Evolutionary conservation across 179 eudicot species (phyloP).

Genomic region (Vitellaria paradoxa): DNA sequence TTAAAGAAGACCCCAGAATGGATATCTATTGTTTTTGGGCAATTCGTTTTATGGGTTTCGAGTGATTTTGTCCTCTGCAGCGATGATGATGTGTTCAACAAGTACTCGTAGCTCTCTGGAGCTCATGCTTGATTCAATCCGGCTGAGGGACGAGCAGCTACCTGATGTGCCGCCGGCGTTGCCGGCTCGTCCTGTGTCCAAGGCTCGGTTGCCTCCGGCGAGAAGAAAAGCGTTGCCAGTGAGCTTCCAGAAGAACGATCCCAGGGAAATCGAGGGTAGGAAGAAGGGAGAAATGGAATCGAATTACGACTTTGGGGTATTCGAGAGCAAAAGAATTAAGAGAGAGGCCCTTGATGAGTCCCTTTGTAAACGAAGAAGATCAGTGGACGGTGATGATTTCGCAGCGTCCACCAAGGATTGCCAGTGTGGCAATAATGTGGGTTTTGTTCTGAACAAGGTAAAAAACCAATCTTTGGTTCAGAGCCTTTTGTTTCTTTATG

Average conservation of each 20-base stretch:
- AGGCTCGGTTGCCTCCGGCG: constrained; percentile 39
- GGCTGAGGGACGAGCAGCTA: constrained; percentile 28
- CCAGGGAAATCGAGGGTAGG: constrained; percentile 7
- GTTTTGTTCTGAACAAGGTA: constrained; percentile 18
- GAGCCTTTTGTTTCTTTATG: neutral
- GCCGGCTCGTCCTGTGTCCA: constrained; percentile 42
- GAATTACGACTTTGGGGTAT: neutral
- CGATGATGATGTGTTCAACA: constrained; percentile 25
- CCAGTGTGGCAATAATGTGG: neutral
- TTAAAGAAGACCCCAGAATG: neutral
- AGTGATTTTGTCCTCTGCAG: neutral
- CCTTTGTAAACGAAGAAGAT: neutral
- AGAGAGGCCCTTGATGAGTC: neutral
- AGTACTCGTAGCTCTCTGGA: constrained; percentile 46
- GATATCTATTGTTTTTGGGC: neutral
- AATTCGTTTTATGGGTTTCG: constrained; percentile 3
- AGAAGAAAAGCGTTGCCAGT: constrained; percentile 24
- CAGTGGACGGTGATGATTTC: neutral
- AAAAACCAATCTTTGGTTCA: neutral
- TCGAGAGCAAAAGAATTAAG: neutral
- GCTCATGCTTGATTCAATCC: constrained; percentile 42
- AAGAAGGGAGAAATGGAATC: neutral
- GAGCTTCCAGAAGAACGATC: constrained; percentile 15
- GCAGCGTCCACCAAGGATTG: neutral
- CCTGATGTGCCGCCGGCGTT: constrained; percentile 36